phyloP scores from a whole-genome alignment of 1,284 basidiomycete species.

The Marasmius sp. region DNA sequence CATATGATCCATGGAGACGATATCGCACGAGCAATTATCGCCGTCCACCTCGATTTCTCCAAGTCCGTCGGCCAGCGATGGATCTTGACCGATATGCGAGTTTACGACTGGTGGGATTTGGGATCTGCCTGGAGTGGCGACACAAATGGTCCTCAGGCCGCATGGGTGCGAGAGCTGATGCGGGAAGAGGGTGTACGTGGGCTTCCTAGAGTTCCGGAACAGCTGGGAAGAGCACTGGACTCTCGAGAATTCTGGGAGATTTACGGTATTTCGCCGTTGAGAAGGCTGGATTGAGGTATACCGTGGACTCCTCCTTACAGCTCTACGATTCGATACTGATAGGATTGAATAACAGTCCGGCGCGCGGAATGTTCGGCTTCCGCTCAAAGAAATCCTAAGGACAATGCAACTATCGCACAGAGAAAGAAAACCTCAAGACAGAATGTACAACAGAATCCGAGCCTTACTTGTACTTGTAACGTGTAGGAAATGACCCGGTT shows the following conservation, averaged over 20 bases:
- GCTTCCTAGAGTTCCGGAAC: constrained; percentile 48
- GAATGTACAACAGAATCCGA: no score
- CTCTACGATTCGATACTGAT: no score
- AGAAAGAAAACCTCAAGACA: no score
- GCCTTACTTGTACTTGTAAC: no score
- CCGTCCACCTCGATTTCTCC: constrained; percentile 43
- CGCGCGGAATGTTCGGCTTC: no score
- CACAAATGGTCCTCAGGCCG: constrained; percentile 31
- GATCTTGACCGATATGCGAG: constrained; percentile 56
- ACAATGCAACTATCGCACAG: no score
- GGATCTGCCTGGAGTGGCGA: constrained; percentile 49
- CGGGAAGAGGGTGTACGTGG: constrained; percentile 46
- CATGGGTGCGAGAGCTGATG: constrained; percentile 63
- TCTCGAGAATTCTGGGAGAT: constrained; percentile 60
- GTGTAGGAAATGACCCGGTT: no score
- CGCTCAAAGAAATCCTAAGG: no score
- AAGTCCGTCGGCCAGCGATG: constrained; percentile 50
- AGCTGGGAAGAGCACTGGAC: constrained; percentile 55
- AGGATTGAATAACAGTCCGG: no score
- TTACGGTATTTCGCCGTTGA: constrained; percentile 35
- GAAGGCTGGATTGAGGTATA: constrained; percentile 23
- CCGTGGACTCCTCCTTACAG: no score
- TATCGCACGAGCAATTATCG: constrained; percentile 57
- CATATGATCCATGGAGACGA: constrained; percentile 62
- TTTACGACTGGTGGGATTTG: constrained; percentile 72